Conservation (phyloP, 192 early-diverging fungal genomes). For the Coemansia sp. region DNA sequence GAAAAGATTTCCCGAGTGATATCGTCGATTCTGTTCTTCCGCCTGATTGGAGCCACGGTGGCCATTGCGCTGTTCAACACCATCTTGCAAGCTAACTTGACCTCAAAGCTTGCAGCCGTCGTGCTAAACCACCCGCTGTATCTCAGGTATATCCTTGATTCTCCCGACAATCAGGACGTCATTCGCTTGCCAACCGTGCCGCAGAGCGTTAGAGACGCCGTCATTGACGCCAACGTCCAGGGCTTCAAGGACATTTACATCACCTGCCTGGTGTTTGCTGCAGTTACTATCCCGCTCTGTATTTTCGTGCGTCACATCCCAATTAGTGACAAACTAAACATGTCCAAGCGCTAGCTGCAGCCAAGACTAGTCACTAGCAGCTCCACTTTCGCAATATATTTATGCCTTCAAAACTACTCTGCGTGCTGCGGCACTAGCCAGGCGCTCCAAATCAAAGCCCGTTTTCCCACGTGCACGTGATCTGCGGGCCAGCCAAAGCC, state of each 20-base stretch:
- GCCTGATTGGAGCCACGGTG: conserved; percentile 23
- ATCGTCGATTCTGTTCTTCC: conserved; percentile 25
- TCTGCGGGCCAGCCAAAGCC: background rate
- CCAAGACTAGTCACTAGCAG: background rate
- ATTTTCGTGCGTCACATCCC: conserved; percentile 16
- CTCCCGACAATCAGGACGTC: conserved; percentile 36
- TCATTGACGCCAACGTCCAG: conserved; percentile 28
- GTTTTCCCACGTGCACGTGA: background rate
- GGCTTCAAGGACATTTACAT: conserved; percentile 25
- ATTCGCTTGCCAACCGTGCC: conserved; percentile 36
- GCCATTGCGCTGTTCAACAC: conserved; percentile 43
- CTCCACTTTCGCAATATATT: background rate
- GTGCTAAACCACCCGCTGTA: conserved; percentile 25
- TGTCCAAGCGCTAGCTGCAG: background rate
- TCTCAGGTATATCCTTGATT: conserved; percentile 28
- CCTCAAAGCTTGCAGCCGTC: conserved; percentile 31
- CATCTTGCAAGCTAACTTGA: conserved; percentile 28
- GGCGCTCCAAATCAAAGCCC: no score
- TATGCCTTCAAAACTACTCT: background rate
- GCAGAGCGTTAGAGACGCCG: conserved; percentile 33
- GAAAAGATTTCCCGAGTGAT: conserved; percentile 13
- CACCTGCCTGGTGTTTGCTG: conserved; percentile 21
- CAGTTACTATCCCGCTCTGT: conserved; percentile 27
- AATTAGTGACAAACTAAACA: conserved; percentile 3
- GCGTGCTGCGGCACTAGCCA: background rate